Evolutionary conservation across 306 rosid genomes (phyloP), one percentile per base, ranked within the genome.

Genomic region (Pyrus pyrifolia): DNA sequence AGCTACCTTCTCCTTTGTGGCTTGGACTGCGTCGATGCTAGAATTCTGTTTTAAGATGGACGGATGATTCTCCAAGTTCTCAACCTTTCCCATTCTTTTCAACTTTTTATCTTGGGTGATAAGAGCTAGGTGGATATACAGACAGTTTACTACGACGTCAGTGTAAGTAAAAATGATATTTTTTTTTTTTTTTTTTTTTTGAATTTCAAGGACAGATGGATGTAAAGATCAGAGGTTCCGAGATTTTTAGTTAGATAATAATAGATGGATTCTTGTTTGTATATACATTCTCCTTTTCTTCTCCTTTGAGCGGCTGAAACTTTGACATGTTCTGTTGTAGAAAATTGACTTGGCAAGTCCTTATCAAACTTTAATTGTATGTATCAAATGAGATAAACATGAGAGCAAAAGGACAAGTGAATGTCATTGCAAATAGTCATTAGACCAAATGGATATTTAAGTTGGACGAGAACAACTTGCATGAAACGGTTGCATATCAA

Each of bases 191-290:
- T 40, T 40, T 40, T 40, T 40, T 40, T 40, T 40, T 40, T 2
- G 68, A 73, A 52, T 79, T 45, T 45, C 66, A 30, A 74, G 58
- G 30, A 78, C 76, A 53, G 59, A 70, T 65, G 70, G 46, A 70
- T 71, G 53, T 79, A 61, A 63, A 74, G 63, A 73, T 61, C 46
- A 30, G 33, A 58, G 63, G 72, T n/a, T 74, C 62, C 69, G 53
- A 45, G 69, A 53, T 73, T 45, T 35, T 8, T 73, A 51, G 71
- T 67, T 40, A 68, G 59, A 61, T n/a, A 14, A 49, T 72, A 58
- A 65, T 57, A 66, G 59, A 44, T 71, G 62, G 70, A 57, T 65
- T 72, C 53, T 17, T 52, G 38, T 33, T 71, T 71, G 13, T 21
- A 65, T 65, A 45, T 33, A 63, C 60, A 45, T 21, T 33, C 62